Evolutionary conservation across 768 basidiomycete species (phyloP).

Genomic region (Holtermanniella nyarrowii): DNA sequence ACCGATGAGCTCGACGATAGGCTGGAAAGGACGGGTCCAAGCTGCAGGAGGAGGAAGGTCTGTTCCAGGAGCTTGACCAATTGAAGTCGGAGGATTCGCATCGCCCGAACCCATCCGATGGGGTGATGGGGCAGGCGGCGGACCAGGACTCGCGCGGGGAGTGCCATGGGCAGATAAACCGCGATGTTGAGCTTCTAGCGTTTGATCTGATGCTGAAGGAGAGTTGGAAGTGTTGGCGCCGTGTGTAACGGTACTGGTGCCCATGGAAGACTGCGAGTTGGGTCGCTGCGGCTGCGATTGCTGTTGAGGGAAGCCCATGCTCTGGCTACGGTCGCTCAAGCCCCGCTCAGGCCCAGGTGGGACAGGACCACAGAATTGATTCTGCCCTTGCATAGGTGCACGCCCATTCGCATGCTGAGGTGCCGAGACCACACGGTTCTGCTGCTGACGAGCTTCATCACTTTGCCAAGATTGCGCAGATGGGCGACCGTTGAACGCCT

Average conservation of each 20-base stretch:
- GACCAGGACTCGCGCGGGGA: not conserved
- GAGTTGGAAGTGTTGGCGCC: not conserved
- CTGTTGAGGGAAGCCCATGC: not conserved
- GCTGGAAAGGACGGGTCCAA: conserved; percentile 13
- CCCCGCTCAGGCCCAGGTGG: too few relatives aligned
- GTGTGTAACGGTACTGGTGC: not conserved
- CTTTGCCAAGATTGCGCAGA: not conserved
- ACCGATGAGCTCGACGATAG: conserved; percentile 31
- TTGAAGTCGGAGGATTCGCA: not conserved
- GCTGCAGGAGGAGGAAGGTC: conserved; percentile 5
- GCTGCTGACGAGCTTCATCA: not conserved
- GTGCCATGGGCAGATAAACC: not conserved
- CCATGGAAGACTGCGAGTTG: not conserved
- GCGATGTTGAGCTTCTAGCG: not conserved
- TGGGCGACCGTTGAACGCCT: not conserved
- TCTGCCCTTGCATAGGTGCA: not conserved
- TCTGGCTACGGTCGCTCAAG: not conserved
- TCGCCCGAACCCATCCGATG: too few relatives aligned
- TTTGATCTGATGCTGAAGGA: not conserved
- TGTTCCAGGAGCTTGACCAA: not conserved
- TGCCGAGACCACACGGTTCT: not conserved
- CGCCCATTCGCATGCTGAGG: not conserved
- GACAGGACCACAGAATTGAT: too few relatives aligned
- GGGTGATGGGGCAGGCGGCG: not conserved
- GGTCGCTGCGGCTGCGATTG: not conserved